These are phyloP conservation scores for Musa balbisiana DNA, from an alignment of 202 grass and related monocot species.

Conservation along the genomic window DNA sequence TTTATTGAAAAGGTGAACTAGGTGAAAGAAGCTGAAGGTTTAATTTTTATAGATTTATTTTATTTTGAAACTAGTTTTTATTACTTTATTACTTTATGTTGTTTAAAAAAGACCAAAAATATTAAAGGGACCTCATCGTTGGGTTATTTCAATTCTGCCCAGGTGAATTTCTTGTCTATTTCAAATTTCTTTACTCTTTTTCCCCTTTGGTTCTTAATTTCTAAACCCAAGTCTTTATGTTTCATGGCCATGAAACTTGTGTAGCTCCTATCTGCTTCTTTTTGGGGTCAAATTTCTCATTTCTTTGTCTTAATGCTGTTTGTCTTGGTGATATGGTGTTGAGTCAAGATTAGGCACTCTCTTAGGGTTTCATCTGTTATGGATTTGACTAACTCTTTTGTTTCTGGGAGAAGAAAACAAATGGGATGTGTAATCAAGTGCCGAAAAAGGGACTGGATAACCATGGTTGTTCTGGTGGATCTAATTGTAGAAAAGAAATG, in stretches of 20 bases:
- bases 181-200: neutral
- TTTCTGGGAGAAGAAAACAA: neutral
- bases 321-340: neutral
- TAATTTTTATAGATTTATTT: slow-evolving; percentile 11
- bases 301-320: neutral
- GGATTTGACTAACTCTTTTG: neutral
- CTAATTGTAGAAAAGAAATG: neutral
- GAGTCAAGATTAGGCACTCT: neutral
- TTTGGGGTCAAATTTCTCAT: neutral
- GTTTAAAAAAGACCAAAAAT: neutral
- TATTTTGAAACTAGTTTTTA: slow-evolving; percentile 19
- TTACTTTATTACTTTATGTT: slow-evolving; percentile 21
- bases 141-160: neutral
- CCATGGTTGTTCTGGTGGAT: neutral
- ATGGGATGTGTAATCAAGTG: neutral
- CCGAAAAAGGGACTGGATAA: neutral
- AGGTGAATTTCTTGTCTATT: neutral
- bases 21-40: neutral
- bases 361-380: neutral
- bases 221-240: neutral
- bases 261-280: neutral
- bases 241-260: neutral
- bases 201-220: neutral
- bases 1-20: slow-evolving; percentile 25
- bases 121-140: neutral